phyloP scores from a whole-genome alignment of 2,329 filamentous ascomycete species.

The Pseudogymnoascus sp. region DNA sequence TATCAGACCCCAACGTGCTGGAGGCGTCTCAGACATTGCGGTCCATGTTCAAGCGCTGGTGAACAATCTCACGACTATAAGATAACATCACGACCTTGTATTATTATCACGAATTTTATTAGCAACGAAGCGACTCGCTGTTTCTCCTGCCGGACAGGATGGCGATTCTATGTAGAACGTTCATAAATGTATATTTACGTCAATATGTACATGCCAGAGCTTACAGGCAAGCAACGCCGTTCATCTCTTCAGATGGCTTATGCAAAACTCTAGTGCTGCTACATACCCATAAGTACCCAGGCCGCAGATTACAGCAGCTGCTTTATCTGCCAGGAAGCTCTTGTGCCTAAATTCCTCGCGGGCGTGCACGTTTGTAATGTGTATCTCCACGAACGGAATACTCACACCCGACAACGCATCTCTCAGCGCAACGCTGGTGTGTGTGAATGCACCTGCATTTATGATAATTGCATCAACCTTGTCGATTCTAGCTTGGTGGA shows the following conservation, averaged over 20 bases:
- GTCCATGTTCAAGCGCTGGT: constrained; percentile 6
- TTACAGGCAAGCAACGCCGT: constrained; percentile 16
- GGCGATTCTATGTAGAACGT: neutral
- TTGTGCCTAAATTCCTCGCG: constrained; percentile 62
- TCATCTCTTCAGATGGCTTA: constrained; percentile 40
- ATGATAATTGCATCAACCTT: constrained; percentile 61
- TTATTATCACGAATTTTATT: neutral
- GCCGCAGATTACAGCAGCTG: constrained; percentile 64
- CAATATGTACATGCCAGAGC: neutral
- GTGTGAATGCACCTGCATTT: constrained; percentile 69
- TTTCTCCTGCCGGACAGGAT: neutral
- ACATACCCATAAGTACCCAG: constrained; percentile 57
- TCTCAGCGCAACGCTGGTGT: constrained; percentile 69
- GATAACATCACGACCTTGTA: neutral
- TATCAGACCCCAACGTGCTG: neutral
- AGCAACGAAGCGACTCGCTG: neutral
- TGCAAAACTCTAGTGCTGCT: constrained; percentile 49
- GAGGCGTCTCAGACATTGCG: constrained; percentile 10
- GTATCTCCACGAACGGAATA: constrained; percentile 72
- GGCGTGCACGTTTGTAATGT: constrained; percentile 67
- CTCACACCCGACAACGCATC: constrained; percentile 63
- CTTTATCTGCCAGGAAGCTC: constrained; percentile 70
- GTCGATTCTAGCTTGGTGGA: constrained; percentile 56
- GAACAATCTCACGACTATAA: neutral
- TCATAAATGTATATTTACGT: neutral